Evolutionary conservation across 331 rosid genomes (phyloP), one percentile per base, ranked within the genome.

Genomic region (Pyrus hybrid): DNA sequence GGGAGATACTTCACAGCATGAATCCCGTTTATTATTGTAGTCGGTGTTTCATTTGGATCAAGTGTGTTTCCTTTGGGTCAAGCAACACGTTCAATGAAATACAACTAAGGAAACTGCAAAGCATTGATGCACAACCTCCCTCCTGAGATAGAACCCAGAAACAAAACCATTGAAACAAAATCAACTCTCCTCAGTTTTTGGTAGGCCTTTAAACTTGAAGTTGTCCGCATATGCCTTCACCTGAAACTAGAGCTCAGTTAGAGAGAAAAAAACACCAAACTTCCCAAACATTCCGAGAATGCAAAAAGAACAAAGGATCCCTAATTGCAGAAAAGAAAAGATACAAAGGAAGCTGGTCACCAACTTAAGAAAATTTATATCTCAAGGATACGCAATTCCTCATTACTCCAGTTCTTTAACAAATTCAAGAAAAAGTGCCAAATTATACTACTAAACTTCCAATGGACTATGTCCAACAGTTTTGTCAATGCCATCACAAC

Each of bases 191-290:
- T 64, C 84, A 71, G 76, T 47, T 83, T 82, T 86, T 9, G 96
- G 94, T 8, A 41, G 90, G 56, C 96, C 97, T 90, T 93, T 93
- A 93, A 97, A 91, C 86, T 88, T 93, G 84, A 91, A 93, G 86
- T 93, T 93, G 82, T 93, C 98, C 4, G 98, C 94, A 80, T 93
- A 93, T 73, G 92, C 73, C 76, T 85, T 93, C 69, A 75, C 90
- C 98, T 91, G 81, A 81, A 87, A 81, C 30, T 77, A 41, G 51
- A 30, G 57, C 45, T 37, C 45, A 3, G 45, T 37, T 37, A 49
- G n/a, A 37, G 13, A 0, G n/a, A 37, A 37, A 35, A 37, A 37
- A 9, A 2, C 13, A 37, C 45, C 45, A 37, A 37, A 37, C 14
- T 49, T 12, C 12, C 45, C 2, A 37, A 3, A 37, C 45, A 37